These are phyloP conservation scores for Meyerozyma guilliermondii DNA, from an alignment of 1,139 yeast genomes.

Conservation along the genomic window DNA sequence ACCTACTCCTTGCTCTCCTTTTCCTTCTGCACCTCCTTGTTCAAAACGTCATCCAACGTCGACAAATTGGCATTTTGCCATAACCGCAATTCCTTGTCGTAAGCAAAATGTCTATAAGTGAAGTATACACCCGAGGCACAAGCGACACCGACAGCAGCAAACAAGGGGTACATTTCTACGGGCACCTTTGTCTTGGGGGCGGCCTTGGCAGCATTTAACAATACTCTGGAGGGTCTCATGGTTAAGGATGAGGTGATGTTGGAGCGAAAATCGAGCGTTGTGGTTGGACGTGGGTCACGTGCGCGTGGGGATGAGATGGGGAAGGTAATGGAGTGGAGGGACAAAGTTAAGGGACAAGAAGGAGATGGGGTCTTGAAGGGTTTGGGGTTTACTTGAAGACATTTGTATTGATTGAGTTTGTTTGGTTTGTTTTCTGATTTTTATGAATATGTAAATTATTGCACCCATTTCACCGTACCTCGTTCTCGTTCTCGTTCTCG, in stretches of 20 bases:
- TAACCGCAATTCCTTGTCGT: constrained; percentile 64
- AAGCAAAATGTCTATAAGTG: constrained; percentile 66
- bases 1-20: constrained; percentile 11
- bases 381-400: not conserved
- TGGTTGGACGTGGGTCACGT: constrained; percentile 7
- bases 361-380: not conserved
- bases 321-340: not conserved
- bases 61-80: constrained; percentile 62
- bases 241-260: constrained; percentile 6
- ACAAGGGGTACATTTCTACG: constrained; percentile 74
- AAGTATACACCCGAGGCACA: constrained; percentile 60
- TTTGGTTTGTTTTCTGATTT: too few species aligned
- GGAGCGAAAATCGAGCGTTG: constrained; percentile 5
- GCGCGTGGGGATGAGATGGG: not conserved
- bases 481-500: too few species aligned
- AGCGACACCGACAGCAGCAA: constrained; percentile 59
- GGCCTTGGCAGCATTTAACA: constrained; percentile 43
- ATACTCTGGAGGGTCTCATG: constrained; percentile 55
- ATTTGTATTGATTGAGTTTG: too few species aligned
- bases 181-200: constrained; percentile 42
- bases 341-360: not conserved
- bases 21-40: constrained; percentile 38
- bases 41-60: constrained; percentile 54
- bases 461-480: too few species aligned
- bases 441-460: too few species aligned